These are phyloP conservation scores for Lodderomyces beijingensis DNA, from an alignment of 1,139 yeast species.

Conservation along the genomic window DNA sequence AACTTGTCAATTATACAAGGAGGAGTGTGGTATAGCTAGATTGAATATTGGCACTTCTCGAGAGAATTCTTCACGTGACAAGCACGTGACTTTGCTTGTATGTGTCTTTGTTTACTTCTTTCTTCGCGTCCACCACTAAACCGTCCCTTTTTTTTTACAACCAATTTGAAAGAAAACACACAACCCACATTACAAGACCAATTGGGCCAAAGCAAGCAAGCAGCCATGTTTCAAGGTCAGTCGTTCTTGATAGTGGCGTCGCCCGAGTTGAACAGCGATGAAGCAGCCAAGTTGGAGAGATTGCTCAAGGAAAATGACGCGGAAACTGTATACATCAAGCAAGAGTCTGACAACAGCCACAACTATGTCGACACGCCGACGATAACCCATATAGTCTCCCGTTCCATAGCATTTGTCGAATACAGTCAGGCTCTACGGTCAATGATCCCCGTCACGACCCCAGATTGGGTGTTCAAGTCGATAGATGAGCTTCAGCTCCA, in stretches of 20 bases:
- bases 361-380: conserved; percentile 21
- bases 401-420: conserved; percentile 50
- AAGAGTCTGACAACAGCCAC: conserved; percentile 19
- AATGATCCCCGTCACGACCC: conserved; percentile 67
- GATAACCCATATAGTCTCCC: conserved; percentile 55
- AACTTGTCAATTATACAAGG: too few species aligned
- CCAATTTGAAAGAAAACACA: neutral
- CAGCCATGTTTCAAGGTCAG: conserved; percentile 33
- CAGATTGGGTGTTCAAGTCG: conserved; percentile 60
- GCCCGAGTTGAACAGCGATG: conserved; percentile 15
- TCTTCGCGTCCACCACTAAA: too few species aligned
- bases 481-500: conserved; percentile 38
- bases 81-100: too few species aligned
- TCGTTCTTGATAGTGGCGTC: conserved; percentile 40
- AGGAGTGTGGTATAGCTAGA: too few species aligned
- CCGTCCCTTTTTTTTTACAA: neutral
- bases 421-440: conserved; percentile 46
- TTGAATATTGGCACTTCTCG: too few species aligned
- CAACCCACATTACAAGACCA: neutral
- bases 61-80: neutral
- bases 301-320: conserved; percentile 20
- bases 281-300: conserved; percentile 19
- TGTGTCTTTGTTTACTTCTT: neutral
- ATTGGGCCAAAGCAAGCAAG: neutral
- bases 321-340: conserved; percentile 22